These are phyloP conservation scores for Populus ilicifolia DNA, from an alignment of 345 rosid genomes.

Conservation along the genomic window DNA sequence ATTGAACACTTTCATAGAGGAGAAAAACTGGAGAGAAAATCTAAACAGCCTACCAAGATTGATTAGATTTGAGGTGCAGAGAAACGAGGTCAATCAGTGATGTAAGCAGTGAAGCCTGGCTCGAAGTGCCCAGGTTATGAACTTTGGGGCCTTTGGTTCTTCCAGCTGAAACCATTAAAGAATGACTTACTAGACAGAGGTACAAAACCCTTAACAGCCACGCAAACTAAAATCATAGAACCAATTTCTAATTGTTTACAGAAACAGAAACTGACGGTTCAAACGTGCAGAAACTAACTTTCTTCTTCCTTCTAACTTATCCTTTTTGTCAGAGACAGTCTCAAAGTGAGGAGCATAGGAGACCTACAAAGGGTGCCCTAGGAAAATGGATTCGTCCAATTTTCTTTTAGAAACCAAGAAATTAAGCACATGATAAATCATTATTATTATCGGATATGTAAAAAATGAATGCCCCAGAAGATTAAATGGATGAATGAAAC, in stretches of 20 bases:
- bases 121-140: conserved; percentile 16
- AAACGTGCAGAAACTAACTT: conserved; percentile 62
- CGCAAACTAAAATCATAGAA: not conserved
- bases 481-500: not conserved
- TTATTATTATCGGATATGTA: not conserved
- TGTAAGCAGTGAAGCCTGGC: conserved; percentile 18
- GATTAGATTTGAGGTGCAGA: conserved; percentile 13
- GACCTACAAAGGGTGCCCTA: conserved; percentile 65
- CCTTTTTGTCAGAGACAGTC: conserved; percentile 53
- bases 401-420: conserved; percentile 75
- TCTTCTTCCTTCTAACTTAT: conserved; percentile 74
- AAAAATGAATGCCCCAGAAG: not conserved
- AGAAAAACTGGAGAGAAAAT: not conserved
- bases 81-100: conserved; percentile 15
- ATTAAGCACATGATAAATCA: not conserved
- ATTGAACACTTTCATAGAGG: not conserved
- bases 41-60: conserved; percentile 9
- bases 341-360: conserved; percentile 77
- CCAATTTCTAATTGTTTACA: not conserved
- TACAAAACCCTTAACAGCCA: not conserved
- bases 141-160: conserved; percentile 32
- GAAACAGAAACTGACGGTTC: conserved; percentile 36
- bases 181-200: not conserved
- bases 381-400: conserved; percentile 70
- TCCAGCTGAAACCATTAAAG: conserved; percentile 38